phyloP scores from a whole-genome alignment of 345 rosid species.

The Salix udensis region DNA sequence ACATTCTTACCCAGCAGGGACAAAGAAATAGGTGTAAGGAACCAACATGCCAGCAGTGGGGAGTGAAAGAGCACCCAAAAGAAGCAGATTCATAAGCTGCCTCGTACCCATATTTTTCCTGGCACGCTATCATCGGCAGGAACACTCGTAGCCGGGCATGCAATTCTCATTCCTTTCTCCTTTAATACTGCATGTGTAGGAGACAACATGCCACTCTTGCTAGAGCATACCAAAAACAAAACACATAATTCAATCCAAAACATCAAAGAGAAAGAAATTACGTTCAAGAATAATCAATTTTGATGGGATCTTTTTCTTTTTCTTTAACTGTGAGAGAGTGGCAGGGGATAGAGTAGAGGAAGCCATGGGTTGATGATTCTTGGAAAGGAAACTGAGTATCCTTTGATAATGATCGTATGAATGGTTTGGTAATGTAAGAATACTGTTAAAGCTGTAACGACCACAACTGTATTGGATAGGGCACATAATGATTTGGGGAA shows the following conservation, averaged over 20 bases:
- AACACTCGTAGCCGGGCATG: constrained; percentile 71
- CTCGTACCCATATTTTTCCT: constrained; percentile 72
- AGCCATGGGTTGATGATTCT: constrained; percentile 44
- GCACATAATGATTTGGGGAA: background rate
- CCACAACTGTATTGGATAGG: constrained; percentile 52
- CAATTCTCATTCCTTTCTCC: constrained; percentile 47
- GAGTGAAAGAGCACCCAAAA: constrained; percentile 77
- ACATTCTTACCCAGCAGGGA: constrained; percentile 63
- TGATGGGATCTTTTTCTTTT: background rate
- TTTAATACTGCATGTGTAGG: constrained; percentile 42
- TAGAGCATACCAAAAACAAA: constrained; percentile 34
- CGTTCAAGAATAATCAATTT: background rate
- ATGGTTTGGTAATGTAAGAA: constrained; percentile 8
- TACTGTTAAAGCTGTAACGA: constrained; percentile 12
- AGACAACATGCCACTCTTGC: constrained; percentile 54
- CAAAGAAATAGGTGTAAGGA: constrained; percentile 75
- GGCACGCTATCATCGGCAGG: constrained; percentile 85
- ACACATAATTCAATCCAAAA: background rate
- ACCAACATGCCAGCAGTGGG: constrained; percentile 75
- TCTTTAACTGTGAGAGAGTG: constrained; percentile 59
- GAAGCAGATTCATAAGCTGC: constrained; percentile 75
- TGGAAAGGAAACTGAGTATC: background rate
- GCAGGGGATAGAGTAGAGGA: constrained; percentile 61
- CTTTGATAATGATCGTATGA: constrained; percentile 16
- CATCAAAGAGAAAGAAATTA: background rate